Conservation (phyloP, 768 basidiomycete genomes). For the Arthromyces matolae region DNA sequence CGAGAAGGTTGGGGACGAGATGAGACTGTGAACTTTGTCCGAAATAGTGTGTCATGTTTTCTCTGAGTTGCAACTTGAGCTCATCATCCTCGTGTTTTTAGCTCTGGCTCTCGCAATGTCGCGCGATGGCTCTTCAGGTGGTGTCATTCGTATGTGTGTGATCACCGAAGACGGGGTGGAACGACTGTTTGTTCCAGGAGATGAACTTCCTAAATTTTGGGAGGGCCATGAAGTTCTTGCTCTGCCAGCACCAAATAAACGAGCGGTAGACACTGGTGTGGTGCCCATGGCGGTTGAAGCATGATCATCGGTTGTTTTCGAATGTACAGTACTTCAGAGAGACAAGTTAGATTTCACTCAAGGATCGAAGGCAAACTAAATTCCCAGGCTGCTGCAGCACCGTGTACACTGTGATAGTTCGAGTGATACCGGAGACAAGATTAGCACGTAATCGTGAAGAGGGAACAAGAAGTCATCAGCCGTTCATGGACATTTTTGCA, state of each 20-base stretch:
- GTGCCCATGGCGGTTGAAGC: conserved; percentile 48
- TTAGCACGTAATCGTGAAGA: too few relatives aligned
- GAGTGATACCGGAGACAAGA: too few relatives aligned
- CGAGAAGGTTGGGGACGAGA: conserved; percentile 87
- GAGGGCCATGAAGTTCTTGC: conserved; percentile 74
- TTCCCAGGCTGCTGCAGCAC: too few relatives aligned
- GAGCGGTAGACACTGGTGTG: conserved; percentile 30
- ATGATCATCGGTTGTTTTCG: conserved; percentile 19
- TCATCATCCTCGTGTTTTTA: conserved; percentile 26
- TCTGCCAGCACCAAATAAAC: conserved; percentile 27
- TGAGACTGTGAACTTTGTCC: conserved; percentile 91
- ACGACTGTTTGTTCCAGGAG: conserved; percentile 87
- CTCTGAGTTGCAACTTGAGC: background rate
- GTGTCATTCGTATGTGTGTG: conserved; percentile 95
- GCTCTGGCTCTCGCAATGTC: conserved; percentile 95
- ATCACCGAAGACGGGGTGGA: conserved; percentile 93
- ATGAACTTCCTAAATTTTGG: conserved; percentile 89
- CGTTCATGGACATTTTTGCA: background rate
- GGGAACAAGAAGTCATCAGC: too few relatives aligned
- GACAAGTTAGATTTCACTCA: background rate
- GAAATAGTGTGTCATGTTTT: conserved; percentile 69
- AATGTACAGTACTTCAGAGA: conserved; percentile 13
- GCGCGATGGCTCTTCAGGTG: conserved; percentile 96
- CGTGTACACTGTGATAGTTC: too few relatives aligned
- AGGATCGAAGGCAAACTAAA: too few relatives aligned